Evolutionary conservation across 2,329 filamentous ascomycete genomes (phyloP), one percentile per base, ranked within the genome.

Genomic region (Hypoxylon sp.): DNA sequence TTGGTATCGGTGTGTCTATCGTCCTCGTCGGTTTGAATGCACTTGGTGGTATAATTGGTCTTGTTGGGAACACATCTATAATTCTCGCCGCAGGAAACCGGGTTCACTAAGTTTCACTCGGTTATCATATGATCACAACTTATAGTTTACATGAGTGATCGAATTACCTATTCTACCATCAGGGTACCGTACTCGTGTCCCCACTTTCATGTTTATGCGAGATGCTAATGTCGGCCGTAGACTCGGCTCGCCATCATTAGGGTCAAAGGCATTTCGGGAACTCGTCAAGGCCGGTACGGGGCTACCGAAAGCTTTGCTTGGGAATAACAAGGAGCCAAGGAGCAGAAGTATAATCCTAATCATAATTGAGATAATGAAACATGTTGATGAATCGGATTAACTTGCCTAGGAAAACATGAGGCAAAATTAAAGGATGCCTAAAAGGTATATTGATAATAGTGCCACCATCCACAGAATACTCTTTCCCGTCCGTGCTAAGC

Each of bases 361-460:
- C 47, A 51, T 42, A 8, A 19, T 50, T 55, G 24, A 21, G 17
- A 47, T 35, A 3, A 37, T n/a, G 29, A 24, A 11, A 21, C 39
- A 47, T 24, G 1, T 56, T 2, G 27, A 11, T 24, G 27, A n/a
- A 19, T 8, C 17, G 7, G 10, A 24, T n/a, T 55, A 31, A 31
- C n/a, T 6, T 55, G 13, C 24, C 17, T n/a, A 32, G 27, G n/a
- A 29, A 27, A 29, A 44, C 31, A 19, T 7, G 13, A 55, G 31
- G 6, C 2, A 24, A 46, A 32, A 46, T 46, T 37, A 29, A 10
- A 32, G 6, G 1, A 44, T 17, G 42, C 46, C n/a, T 47, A 13
- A 39, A 27, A 42, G 13, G 29, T 55, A 47, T 35, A 56, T 56
- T 47, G 21, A 11, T 35, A 24, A 29, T 11, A 24, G 39, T 56